Evolutionary conservation across 176 grass and related monocot species (phyloP).

Genomic region (Musa acuminata): DNA sequence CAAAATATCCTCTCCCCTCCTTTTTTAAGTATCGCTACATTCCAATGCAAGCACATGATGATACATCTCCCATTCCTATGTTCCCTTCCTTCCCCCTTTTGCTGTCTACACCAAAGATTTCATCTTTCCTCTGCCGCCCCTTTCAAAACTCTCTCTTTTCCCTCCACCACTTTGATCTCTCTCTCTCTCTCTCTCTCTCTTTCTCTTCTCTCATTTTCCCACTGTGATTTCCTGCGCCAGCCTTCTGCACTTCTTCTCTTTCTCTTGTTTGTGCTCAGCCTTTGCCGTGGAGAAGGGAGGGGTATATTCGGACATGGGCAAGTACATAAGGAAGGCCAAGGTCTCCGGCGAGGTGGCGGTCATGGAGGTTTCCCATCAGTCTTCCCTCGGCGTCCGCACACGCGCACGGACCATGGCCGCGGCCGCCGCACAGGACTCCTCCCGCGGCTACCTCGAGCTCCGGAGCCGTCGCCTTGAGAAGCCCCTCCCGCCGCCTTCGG

Average conservation of each 20-base stretch:
- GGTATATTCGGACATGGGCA: slow-evolving; percentile 7
- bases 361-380: slow-evolving; percentile 25
- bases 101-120: background rate
- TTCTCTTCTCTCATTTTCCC: background rate
- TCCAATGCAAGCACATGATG: background rate
- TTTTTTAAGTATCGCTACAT: background rate
- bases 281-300: background rate
- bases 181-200: background rate
- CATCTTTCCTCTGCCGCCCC: background rate
- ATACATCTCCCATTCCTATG: background rate
- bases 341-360: slow-evolving; percentile 23
- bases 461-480: slow-evolving; percentile 27
- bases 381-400: slow-evolving; percentile 19
- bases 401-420: slow-evolving; percentile 17
- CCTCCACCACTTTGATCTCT: background rate
- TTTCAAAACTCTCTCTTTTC: background rate
- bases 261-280: background rate
- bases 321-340: slow-evolving; percentile 27
- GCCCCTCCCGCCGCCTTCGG: slow-evolving; percentile 1
- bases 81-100: background rate
- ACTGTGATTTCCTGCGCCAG: background rate
- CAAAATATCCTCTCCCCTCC: background rate
- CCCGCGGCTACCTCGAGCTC: slow-evolving; percentile 23
- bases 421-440: slow-evolving; percentile 1
- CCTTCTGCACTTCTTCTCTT: background rate